These are phyloP conservation scores for Rhododendron vialii DNA, from an alignment of 148 eudicot species.

Conservation along the genomic window DNA sequence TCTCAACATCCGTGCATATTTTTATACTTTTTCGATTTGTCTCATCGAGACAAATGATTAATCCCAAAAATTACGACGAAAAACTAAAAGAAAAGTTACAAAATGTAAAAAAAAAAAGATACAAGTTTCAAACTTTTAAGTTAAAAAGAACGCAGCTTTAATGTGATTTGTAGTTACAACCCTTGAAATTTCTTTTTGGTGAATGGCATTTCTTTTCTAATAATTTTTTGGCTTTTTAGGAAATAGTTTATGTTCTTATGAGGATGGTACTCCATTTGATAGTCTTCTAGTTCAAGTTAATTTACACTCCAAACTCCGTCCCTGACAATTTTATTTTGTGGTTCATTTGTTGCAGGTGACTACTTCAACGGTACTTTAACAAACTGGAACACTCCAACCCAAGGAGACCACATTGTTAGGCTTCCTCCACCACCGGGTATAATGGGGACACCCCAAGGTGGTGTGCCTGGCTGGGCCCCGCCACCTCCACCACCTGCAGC, in stretches of 20 bases:
- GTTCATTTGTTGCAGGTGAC: not conserved
- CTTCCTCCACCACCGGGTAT: constrained; percentile 20
- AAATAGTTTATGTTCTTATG: no score
- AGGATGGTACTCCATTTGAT: not conserved
- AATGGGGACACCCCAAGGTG: constrained; percentile 21
- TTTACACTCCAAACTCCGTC: not conserved
- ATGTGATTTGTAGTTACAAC: no score
- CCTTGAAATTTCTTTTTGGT: no score
- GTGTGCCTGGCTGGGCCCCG: constrained; percentile 14
- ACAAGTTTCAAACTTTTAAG: no score
- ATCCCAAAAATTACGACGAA: no score
- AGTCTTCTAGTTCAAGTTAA: not conserved
- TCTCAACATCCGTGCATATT: no score
- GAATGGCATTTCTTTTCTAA: no score
- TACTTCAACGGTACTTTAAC: not conserved
- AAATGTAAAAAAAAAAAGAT: no score
- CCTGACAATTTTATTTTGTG: not conserved
- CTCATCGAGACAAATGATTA: no score
- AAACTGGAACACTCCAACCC: constrained; percentile 3
- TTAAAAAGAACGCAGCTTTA: not conserved
- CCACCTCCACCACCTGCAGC: not conserved
- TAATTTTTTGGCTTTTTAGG: not conserved
- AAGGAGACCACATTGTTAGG: constrained; percentile 23
- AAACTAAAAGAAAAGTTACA: no score
- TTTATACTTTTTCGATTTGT: no score